Evolutionary conservation across 116 monocot genomes (phyloP), one percentile per base, ranked within the genome.

Genomic region (Papilionanthe hybrid): DNA sequence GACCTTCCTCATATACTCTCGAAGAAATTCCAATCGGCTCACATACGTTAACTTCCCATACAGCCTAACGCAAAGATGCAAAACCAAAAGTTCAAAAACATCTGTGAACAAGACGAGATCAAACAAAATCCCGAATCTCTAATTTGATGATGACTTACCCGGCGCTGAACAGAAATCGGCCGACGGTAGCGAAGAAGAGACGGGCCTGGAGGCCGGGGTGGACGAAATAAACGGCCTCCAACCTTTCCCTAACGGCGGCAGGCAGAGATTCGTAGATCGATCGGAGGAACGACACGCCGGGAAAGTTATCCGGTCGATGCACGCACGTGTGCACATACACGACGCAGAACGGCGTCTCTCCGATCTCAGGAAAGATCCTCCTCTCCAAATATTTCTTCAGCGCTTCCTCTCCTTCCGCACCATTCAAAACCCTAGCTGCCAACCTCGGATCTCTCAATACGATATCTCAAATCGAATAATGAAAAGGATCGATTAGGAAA

Each of bases 101-200:
- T 73, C 45, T 9, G 1, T 19, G 22, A 73, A 44, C 5, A 71
- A 9, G 22, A 44, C 75, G 49, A 27, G 1, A 22, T 5, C 73
- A 42, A 28, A 12, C 13, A 28, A 45, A 13, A 73, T 20, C 13
- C 44, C 15, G 73, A 73, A 44, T 71, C 17, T 32, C 1, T 5
- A n/a, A 73, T 22, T 42, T 42, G 32, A 69, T 42, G 0, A 1
- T 13, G 0, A 20, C 1, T 7, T 90, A 98, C 94, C 91, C 89
- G 53, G 86, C 75, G 87, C 88, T 88, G 85, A 98, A 98, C 77
- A 94, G 84, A 88, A 98, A 90, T 15, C 93, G 86, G 77, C 98
- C 98, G 78, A 98, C 72, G 60, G 98, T 94, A 79, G 94, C 92
- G 78, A 98, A 88, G 85, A 98, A 98, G 80, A 98, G 91, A 56